A percentile compares a stretch with the other conserved stretches of the same genome.
phyloP scores from a whole-genome alignment of 352 stramenopile genomes.

The Pythium phragmitis region DNA sequence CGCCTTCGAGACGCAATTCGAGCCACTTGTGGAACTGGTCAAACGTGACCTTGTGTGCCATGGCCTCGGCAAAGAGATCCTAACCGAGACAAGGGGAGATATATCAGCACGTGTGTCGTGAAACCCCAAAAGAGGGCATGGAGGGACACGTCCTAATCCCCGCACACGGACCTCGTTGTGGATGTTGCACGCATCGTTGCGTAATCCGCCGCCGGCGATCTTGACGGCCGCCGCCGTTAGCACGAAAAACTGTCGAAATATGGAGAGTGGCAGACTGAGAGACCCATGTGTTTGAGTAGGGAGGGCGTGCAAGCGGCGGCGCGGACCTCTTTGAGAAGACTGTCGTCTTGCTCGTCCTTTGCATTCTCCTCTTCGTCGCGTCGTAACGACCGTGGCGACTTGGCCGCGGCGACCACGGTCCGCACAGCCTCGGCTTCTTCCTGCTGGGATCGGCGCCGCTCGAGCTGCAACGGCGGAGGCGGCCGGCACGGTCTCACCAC shows the following conservation, averaged over 20 bases:
- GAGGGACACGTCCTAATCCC: too few species aligned
- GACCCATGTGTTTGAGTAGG: conserved; percentile 29
- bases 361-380: background rate
- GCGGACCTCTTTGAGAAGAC: conserved; percentile 50
- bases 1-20: conserved; percentile 37
- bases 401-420: background rate
- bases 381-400: conserved; percentile 1
- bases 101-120: background rate
- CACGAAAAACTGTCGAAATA: conserved; percentile 55
- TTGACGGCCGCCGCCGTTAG: conserved; percentile 57
- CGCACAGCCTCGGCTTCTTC: conserved; percentile 11
- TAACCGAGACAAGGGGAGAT: conserved; percentile 6
- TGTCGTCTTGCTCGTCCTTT: conserved; percentile 23
- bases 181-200: conserved; percentile 65
- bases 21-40: conserved; percentile 59
- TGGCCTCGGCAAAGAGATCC: conserved; percentile 49
- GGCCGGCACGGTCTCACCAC: background rate
- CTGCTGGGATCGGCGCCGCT: conserved; percentile 15
- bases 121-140: conserved; percentile 4
- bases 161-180: conserved; percentile 35
- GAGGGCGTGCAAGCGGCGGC: conserved; percentile 20
- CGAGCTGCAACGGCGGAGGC: conserved; percentile 20
- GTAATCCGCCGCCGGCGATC: conserved; percentile 44
- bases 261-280: conserved; percentile 40
- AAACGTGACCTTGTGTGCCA: conserved; percentile 48